Base-by-base conservation (phyloP, 2,329 filamentous ascomycete genomes). In the Diplocarpon rosae region DNA sequence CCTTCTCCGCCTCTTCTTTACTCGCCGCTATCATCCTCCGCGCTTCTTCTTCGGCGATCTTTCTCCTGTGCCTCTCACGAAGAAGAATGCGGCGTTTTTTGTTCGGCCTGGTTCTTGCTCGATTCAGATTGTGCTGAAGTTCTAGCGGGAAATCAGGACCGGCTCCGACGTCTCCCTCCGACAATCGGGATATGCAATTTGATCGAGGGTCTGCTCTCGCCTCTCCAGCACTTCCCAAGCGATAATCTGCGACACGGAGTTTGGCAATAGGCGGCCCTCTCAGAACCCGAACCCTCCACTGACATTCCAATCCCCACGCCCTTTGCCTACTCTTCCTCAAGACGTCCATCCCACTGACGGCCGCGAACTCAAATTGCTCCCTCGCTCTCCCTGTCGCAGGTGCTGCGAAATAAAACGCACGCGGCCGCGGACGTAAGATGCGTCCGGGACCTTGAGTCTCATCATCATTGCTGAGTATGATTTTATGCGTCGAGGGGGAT, bases 251-350 rank as follows among this genome's bases (percentile, higher is more conserved):
- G 7, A 24, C 20, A 7, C 4, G 20, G 20, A 24, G 4, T 24
- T 24, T 24, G 20, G 20, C 20, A 24, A 24, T 14, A 10, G 30
- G 30, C 30, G 30, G 30, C 30, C 11, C 11, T 10, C 10, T 32
- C 30, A 43, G 17, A 14, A 37, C 13, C 14, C 15, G 9, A 12
- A 79, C 74, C 45, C 69, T 69, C 78, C 78, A 81, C 1, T 76
- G 75, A 52, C 75, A 65, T 59, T 80, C 75, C 34, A 75, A 59
- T 0, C 76, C 77, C 75, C 75, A 80, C 6, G 66, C 65, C 43
- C 69, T 64, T 52, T 58, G 61, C 37, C 54, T 56, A n/a, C 69
- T 68, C 48, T 66, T 62, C 16, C 55, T 55, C 2, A 73, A 41
- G 12, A 82, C 59, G 12, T 74, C 68, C n/a, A 73, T 69, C 5